Conservation (phyloP, 2,329 filamentous ascomycete genomes). For the Ophiosphaerella herpotricha region DNA sequence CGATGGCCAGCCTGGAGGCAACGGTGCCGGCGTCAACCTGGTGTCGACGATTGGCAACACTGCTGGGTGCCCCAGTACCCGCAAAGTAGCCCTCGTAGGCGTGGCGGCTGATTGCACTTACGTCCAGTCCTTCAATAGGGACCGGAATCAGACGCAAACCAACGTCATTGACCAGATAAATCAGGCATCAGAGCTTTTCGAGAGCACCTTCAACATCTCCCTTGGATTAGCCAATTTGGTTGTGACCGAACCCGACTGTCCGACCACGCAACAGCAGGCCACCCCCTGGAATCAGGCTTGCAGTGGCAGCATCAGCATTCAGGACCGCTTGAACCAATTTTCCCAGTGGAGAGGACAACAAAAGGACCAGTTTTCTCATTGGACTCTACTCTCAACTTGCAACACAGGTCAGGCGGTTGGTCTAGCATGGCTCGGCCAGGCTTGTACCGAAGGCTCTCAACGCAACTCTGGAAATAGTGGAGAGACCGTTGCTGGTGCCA, state of each 20-base stretch:
- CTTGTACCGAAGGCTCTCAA: slow-evolving; percentile 68
- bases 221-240: slow-evolving; percentile 86
- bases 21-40: slow-evolving; percentile 80
- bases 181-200: slow-evolving; percentile 83
- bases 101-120: slow-evolving; percentile 94
- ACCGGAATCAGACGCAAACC: slow-evolving; percentile 67
- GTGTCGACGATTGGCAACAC: slow-evolving; percentile 78
- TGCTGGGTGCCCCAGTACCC: slow-evolving; percentile 83
- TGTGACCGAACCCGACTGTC: slow-evolving; percentile 75
- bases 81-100: slow-evolving; percentile 88
- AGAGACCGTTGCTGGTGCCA: slow-evolving; percentile 81
- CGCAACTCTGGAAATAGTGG: slow-evolving; percentile 52
- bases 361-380: slow-evolving; percentile 84
- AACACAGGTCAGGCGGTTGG: slow-evolving; percentile 84
- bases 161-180: slow-evolving; percentile 88
- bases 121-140: slow-evolving; percentile 72
- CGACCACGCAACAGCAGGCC: slow-evolving; percentile 66
- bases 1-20: slow-evolving; percentile 71
- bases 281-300: slow-evolving; percentile 87
- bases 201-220: slow-evolving; percentile 91
- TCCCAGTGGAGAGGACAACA: slow-evolving; percentile 83
- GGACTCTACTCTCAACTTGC: slow-evolving; percentile 85
- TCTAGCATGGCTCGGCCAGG: slow-evolving; percentile 88
- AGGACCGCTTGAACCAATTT: slow-evolving; percentile 81
- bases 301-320: slow-evolving; percentile 64